Conservation (phyloP, 73 alveolate genomes). For the Stentor coeruleus region DNA sequence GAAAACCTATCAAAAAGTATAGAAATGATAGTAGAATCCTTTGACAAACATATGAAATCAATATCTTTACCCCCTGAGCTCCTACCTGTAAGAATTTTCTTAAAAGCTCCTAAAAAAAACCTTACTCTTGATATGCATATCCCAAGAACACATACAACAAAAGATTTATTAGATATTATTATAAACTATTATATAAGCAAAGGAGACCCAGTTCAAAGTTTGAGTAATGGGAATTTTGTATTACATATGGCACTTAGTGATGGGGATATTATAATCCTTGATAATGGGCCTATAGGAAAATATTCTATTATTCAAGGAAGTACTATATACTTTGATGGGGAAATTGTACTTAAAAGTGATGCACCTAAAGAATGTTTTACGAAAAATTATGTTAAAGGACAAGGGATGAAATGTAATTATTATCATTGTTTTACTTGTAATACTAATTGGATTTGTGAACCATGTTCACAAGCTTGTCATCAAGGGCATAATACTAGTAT, state of each 20-base stretch:
- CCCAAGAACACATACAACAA: constrained; percentile 19
- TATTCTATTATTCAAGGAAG: background rate
- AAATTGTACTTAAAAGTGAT: constrained; percentile 13
- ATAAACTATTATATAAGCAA: background rate
- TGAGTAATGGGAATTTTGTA: constrained; percentile 3
- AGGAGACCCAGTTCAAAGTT: background rate
- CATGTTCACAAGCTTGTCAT: constrained; percentile 21
- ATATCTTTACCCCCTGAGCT: constrained; percentile 24
- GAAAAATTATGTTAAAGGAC: background rate
- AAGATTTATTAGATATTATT: background rate
- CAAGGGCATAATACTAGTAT: constrained; percentile 5
- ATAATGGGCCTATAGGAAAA: constrained; percentile 5
- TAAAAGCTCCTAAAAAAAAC: constrained; percentile 24
- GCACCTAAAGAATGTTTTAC: constrained; percentile 26
- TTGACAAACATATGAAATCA: constrained; percentile 26
- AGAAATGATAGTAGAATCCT: constrained; percentile 17
- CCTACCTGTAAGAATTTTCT: background rate
- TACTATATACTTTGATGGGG: background rate
- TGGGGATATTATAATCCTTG: constrained; percentile 3
- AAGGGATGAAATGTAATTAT: constrained; percentile 20
- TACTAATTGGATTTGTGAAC: constrained; percentile 27
- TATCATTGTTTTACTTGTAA: background rate
- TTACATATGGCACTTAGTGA: background rate
- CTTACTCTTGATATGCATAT: background rate
- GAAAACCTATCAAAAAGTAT: background rate